Conservation (phyloP, 441 rosid genomes). For the Geranium incanum region DNA sequence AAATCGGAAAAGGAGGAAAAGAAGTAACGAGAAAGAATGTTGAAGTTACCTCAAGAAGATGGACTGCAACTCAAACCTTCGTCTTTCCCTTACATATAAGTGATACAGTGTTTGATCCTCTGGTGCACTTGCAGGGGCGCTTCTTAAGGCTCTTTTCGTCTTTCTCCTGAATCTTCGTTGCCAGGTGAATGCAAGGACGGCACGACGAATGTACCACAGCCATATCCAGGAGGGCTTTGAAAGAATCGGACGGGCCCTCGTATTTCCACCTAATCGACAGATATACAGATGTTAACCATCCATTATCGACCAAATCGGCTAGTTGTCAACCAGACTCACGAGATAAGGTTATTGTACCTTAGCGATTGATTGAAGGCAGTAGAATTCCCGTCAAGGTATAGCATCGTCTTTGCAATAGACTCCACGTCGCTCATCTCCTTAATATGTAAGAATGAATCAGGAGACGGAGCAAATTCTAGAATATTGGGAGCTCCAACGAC, state of each 20-base stretch:
- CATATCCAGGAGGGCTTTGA: slow-evolving; percentile 92
- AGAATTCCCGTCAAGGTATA: slow-evolving; percentile 56
- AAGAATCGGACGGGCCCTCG: slow-evolving; percentile 23
- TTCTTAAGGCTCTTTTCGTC: slow-evolving; percentile 59
- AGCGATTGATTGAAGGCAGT: slow-evolving; percentile 60
- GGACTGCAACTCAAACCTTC: too few relatives aligned
- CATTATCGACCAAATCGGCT: too few relatives aligned
- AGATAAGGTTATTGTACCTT: slow-evolving; percentile 30
- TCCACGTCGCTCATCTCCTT: slow-evolving; percentile 45
- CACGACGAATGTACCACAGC: slow-evolving; percentile 93
- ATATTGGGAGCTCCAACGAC: slow-evolving; percentile 89
- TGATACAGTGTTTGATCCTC: slow-evolving; percentile 58
- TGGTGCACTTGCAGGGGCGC: slow-evolving; percentile 76
- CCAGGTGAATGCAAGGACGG: slow-evolving; percentile 82
- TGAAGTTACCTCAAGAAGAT: slow-evolving; percentile 32
- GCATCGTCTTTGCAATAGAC: slow-evolving; percentile 62
- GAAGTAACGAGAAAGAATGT: neutral
- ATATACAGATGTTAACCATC: neutral
- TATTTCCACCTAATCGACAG: slow-evolving; percentile 65
- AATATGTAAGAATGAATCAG: slow-evolving; percentile 57
- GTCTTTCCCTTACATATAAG: slow-evolving; percentile 52
- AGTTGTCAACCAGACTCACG: too few relatives aligned
- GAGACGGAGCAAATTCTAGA: slow-evolving; percentile 72
- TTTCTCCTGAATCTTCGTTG: slow-evolving; percentile 52
- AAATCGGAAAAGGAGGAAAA: too few relatives aligned